Base-by-base conservation (phyloP, 179 eudicot genomes). In the Vitellaria paradoxa region DNA sequence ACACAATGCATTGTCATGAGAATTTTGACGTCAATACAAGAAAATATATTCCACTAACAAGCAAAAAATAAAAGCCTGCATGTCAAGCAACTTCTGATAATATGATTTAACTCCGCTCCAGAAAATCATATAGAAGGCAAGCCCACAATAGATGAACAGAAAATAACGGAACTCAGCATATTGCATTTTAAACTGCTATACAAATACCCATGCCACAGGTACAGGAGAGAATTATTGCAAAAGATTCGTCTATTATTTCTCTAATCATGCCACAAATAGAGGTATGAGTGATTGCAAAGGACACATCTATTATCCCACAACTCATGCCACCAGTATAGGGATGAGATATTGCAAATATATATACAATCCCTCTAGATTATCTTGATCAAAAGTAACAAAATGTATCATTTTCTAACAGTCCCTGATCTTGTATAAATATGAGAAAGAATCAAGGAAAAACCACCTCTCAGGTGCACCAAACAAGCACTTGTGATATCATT, bases 401-500 rank as follows among this genome's bases (percentile, higher is more conserved):
- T 23, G 4, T 53, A 53, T 24, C 17, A 9, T 15, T 23, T 24
- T 70, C 18, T 56, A 52, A 26, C 14, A 23, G 46, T 52, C n/a
- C 15, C 24, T 15, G 11, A 70, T 37, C 46, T 70, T 24, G 42
- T 18, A 20, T 23, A 50, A 70, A 50, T 46, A 66, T 55, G 11
- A 63, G 61, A 12, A 53, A 77, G 78, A 79, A 70, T 42, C 45
- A 42, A 42, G 9, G 11, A 74, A 30, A 40, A 12, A 60, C 7
- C 62, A 91, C 97, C 97, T 89, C 84, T 89, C 53, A 92, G 84
- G 82, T 89, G 83, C 73, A 76, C 83, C 82, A 92, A 83, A 74
- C 90, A 86, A 21, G 90, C 90, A 84, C 88, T 88, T 71, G 93
- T 81, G 45, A 92, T 83, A 78, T 91, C 85, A 77, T 91, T 92